Evolutionary conservation across 805 yeast species (phyloP).

Genomic region (Komagataella mondaviorum): DNA sequence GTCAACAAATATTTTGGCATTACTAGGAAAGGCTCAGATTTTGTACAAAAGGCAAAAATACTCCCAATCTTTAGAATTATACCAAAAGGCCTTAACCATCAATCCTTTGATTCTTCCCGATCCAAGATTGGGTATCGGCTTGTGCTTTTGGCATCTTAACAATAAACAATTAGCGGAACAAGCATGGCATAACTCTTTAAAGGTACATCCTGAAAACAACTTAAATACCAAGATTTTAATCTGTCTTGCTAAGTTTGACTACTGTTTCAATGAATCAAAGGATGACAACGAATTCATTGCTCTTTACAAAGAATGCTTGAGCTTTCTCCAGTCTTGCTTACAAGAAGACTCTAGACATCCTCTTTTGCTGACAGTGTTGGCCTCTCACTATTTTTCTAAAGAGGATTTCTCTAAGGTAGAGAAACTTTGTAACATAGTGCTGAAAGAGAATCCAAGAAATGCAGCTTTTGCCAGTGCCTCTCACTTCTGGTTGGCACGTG

Average conservation of each 20-base stretch:
- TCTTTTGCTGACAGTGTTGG: conserved; percentile 51
- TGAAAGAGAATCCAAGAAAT: conserved; percentile 16
- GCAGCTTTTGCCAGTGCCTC: conserved; percentile 42
- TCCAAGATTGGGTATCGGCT: conserved; percentile 88
- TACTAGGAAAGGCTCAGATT: conserved; percentile 76
- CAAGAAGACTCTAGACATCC: conserved; percentile 34
- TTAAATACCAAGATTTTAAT: conserved; percentile 51
- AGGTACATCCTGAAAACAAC: conserved; percentile 42
- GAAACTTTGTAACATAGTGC: conserved; percentile 38
- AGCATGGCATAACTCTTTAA: conserved; percentile 75
- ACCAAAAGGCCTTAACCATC: conserved; percentile 67
- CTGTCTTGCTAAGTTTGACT: conserved; percentile 55
- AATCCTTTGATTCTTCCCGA: conserved; percentile 79
- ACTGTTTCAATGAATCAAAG: conserved; percentile 39
- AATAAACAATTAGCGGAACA: conserved; percentile 62
- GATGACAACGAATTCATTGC: conserved; percentile 48
- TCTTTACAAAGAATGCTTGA: conserved; percentile 46
- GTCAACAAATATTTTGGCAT: conserved; percentile 57
- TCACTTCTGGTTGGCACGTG: conserved; percentile 78
- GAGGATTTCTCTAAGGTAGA: conserved; percentile 45
- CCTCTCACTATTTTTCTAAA: conserved; percentile 60
- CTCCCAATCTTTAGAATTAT: conserved; percentile 59
- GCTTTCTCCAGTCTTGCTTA: conserved; percentile 26
- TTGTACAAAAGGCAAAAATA: conserved; percentile 62
- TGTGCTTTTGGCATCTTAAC: conserved; percentile 83